A percentile compares a stretch with the other conserved stretches of the same genome.
Conservation (phyloP, 2,329 filamentous ascomycete species). For the Apiospora phragmitis region DNA sequence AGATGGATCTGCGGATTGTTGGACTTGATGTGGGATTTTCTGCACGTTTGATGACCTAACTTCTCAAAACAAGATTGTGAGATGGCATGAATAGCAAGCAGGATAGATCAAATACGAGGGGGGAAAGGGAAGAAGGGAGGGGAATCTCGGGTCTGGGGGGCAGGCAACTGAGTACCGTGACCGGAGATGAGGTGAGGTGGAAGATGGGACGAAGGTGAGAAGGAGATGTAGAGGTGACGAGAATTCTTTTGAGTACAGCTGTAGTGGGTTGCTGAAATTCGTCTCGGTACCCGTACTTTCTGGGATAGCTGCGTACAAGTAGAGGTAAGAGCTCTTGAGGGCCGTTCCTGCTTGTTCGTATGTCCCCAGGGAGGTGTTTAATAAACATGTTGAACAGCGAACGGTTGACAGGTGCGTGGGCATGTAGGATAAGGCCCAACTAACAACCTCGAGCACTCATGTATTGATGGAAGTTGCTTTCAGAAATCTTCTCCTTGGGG, state of each 20-base stretch:
- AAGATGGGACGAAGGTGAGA: slow-evolving; percentile 3
- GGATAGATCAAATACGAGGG: slow-evolving; percentile 27
- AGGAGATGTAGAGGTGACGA: neutral
- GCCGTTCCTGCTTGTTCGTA: neutral
- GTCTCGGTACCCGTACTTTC: neutral
- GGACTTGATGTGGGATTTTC: slow-evolving; percentile 14
- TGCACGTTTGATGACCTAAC: slow-evolving; percentile 19
- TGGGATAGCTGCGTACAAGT: neutral
- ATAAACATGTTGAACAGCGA: neutral
- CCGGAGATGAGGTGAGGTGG: neutral
- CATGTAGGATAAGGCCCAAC: neutral
- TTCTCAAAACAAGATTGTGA: slow-evolving; percentile 27
- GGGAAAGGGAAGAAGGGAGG: slow-evolving; percentile 19
- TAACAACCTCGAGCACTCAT: neutral
- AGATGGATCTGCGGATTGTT: slow-evolving; percentile 12
- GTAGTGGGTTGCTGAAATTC: neutral
- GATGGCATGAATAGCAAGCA: slow-evolving; percentile 28
- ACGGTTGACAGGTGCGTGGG: neutral
- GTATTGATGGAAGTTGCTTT: neutral
- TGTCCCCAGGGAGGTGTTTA: neutral
- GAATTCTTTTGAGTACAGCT: neutral
- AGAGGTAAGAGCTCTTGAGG: neutral
- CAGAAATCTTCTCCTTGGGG: neutral
- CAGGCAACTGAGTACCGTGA: neutral
- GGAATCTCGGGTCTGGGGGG: neutral